Evolutionary conservation across 2,329 filamentous ascomycete species (phyloP).

Genomic region (Xylaria polymorpha): DNA sequence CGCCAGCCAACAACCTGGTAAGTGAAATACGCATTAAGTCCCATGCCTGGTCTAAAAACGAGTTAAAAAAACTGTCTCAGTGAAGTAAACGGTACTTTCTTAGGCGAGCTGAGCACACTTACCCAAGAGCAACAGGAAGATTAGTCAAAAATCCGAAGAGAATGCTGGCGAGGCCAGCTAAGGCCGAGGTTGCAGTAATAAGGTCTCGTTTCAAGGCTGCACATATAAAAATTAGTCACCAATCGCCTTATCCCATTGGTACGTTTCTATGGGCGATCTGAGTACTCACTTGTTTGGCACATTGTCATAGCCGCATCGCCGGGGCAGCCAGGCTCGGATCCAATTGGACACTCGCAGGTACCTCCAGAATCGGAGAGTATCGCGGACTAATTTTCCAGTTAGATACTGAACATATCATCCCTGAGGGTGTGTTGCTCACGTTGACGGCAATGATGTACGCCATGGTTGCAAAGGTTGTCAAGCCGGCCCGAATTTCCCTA

Average conservation of each 20-base stretch:
- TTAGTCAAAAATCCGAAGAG: conserved; percentile 85
- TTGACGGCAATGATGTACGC: conserved; percentile 86
- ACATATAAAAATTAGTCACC: conserved; percentile 14
- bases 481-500: conserved; percentile 80
- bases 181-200: conserved; percentile 84
- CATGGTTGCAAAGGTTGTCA: conserved; percentile 86
- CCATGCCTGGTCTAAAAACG: conserved; percentile 69
- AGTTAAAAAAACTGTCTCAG: conserved; percentile 24
- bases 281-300: conserved; percentile 60
- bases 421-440: conserved; percentile 52
- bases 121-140: conserved; percentile 80
- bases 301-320: conserved; percentile 57
- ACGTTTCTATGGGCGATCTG: not conserved
- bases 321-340: conserved; percentile 60
- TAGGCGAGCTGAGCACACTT: conserved; percentile 49
- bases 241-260: conserved; percentile 9
- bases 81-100: not conserved
- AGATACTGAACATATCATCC: not conserved
- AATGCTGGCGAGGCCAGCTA: conserved; percentile 79
- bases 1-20: conserved; percentile 74
- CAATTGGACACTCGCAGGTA: conserved; percentile 73
- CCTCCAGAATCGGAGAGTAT: conserved; percentile 82
- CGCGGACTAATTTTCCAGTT: conserved; percentile 62
- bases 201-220: conserved; percentile 77
- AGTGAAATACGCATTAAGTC: conserved; percentile 74